Base-by-base conservation (phyloP, 495 filamentous ascomycete species). In the Daldinia grandis region DNA sequence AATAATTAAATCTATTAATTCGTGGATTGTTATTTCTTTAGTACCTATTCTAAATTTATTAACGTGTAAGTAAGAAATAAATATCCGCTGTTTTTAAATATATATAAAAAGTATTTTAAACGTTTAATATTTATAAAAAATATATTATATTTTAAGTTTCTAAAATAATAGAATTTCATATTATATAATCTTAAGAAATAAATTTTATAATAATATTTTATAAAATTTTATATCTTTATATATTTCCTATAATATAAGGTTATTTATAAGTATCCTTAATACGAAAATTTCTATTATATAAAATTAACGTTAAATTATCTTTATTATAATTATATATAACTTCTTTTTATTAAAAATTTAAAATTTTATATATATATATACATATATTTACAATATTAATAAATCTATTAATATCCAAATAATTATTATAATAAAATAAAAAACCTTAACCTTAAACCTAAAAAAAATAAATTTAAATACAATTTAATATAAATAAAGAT, bases 1-100 rank as follows among this genome's bases (percentile, higher is more conserved):
- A n/a, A n/a, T 40, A 33, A 58, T 58, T 58, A 38, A 44, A 40
- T 28, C 24, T 21, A 40, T 40, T 40, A 58, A 37, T 5, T 9
- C 35, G 9, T 28, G 40, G 15, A 58, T 44, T 15, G 7, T 58
- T 17, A 44, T 19, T 40, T 33, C 4, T 37, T 58, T 33, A 58
- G 40, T 33, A 37, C 14, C 6, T 40, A 37, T 37, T 37, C 9
- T 10, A 10, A 9, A 37, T 8, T 12, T 37, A 37, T 37, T 37
- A 37, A 37, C 12, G 12, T 37, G 12, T 37, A 37, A 37, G 12
- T 9, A 37, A 1, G 9, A 37, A 9, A 12, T 37, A 37, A 37
- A 12, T 37, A 10, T 37, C 9, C 12, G 12, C 12, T 9, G 12
- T 37, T 12, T 5, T 37, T 38, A 58, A 58, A 8, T n/a, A 37